These are phyloP conservation scores for Cardamine resedifolia DNA, from an alignment of 345 rosid species.

Conservation along the genomic window DNA sequence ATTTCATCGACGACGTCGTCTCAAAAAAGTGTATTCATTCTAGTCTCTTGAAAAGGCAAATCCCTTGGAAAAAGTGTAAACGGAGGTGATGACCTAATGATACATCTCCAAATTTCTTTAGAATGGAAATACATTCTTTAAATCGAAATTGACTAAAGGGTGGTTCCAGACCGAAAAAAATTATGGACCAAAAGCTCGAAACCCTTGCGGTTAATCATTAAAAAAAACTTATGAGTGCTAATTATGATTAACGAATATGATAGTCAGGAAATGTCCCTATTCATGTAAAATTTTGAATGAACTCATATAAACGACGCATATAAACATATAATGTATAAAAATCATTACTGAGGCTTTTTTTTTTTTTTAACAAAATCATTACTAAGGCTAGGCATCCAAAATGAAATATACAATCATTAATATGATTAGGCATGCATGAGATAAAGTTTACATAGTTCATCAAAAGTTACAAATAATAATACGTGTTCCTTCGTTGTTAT, in stretches of 20 bases:
- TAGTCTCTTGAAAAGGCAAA: background rate
- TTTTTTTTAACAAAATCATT: too few species aligned
- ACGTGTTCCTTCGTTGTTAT: background rate
- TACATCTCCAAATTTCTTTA: too few species aligned
- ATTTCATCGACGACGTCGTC: background rate
- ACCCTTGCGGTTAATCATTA: too few species aligned
- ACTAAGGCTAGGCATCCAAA: background rate
- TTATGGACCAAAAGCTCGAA: too few species aligned
- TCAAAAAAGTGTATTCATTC: background rate
- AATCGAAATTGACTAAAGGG: too few species aligned
- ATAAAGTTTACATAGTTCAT: slow-evolving; percentile 7
- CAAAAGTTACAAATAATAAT: background rate
- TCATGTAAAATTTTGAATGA: background rate
- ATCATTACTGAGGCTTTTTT: background rate
- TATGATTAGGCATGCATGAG: slow-evolving; percentile 12
- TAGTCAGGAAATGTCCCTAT: background rate
- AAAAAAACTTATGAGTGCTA: background rate
- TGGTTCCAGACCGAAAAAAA: too few species aligned
- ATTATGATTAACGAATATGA: background rate
- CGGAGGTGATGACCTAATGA: too few species aligned
- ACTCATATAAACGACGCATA: background rate
- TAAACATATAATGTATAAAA: background rate
- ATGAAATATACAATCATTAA: background rate
- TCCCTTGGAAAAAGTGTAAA: background rate
- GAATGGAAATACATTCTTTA: too few species aligned